Percentiles rank a stretch among this genome's conserved stretches.
Conservation (phyloP, 2,329 filamentous ascomycete species). For the Clarireedia homoeocarpa region DNA sequence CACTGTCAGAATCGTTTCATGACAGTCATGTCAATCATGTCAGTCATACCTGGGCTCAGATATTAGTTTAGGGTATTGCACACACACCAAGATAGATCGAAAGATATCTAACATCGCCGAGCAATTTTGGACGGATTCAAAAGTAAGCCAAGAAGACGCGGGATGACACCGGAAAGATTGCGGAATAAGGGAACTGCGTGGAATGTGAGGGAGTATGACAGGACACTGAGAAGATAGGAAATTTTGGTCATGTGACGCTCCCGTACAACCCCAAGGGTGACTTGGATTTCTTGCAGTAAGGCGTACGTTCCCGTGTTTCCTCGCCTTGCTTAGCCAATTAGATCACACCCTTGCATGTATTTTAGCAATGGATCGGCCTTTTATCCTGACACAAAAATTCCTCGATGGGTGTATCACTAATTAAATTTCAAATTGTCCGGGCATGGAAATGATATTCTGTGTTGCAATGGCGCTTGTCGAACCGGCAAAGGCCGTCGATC, state of each 20-base stretch:
- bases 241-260: constrained; percentile 15
- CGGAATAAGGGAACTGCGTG: constrained; percentile 11
- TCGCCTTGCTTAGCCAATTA: constrained; percentile 1
- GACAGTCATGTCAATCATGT: not conserved
- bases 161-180: constrained; percentile 5
- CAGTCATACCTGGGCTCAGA: not conserved
- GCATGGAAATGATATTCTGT: not conserved
- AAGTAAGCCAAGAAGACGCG: not conserved
- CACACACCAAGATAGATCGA: too few species aligned
- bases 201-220: constrained; percentile 13
- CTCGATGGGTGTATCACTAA: constrained; percentile 8
- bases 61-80: not conserved
- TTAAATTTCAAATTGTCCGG: constrained; percentile 6
- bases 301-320: not conserved
- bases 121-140: not conserved
- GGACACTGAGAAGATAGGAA: constrained; percentile 7
- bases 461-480: constrained; percentile 1
- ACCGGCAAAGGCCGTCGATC: constrained; percentile 7
- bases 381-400: constrained; percentile 5
- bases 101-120: too few species aligned
- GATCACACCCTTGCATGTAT: constrained; percentile 2
- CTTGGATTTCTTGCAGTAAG: constrained; percentile 3
- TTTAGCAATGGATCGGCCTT: constrained; percentile 6
- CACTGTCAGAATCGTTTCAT: not conserved
- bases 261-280: not conserved